Conservation (phyloP, 306 rosid species). For the Parietaria judaica region DNA sequence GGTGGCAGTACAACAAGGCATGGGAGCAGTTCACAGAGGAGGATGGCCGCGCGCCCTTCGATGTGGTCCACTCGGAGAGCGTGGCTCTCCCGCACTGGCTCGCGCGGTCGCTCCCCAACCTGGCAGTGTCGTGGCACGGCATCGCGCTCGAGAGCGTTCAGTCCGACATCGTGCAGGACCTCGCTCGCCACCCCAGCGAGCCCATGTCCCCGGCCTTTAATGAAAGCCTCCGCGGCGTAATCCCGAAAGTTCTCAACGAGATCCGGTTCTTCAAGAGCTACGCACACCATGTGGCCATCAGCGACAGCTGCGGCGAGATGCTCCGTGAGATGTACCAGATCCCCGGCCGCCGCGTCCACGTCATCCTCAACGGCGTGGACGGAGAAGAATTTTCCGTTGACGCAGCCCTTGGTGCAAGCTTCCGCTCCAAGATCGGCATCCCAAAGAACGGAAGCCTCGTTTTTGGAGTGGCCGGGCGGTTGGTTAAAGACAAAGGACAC, state of each 20-base stretch:
- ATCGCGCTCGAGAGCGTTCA: constrained; percentile 87
- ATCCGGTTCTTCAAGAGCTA: constrained; percentile 78
- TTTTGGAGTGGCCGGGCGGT: constrained; percentile 88
- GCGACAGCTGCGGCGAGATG: constrained; percentile 95
- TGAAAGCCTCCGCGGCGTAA: constrained; percentile 49
- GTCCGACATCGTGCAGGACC: constrained; percentile 73
- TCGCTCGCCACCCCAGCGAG: constrained; percentile 42
- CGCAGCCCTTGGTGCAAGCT: constrained; percentile 36
- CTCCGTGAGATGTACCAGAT: constrained; percentile 82
- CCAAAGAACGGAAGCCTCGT: constrained; percentile 64
- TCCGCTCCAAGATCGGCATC: constrained; percentile 47
- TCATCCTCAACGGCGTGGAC: constrained; percentile 80
- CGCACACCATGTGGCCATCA: constrained; percentile 77
- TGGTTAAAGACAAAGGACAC: constrained; percentile 92
- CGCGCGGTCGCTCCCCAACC: constrained; percentile 56
- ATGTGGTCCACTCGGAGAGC: constrained; percentile 91
- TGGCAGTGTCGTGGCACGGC: constrained; percentile 96
- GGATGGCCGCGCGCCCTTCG: constrained; percentile 42
- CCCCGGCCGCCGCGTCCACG: constrained; percentile 69
- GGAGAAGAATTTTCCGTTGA: constrained; percentile 52
- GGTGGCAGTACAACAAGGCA: constrained; percentile 89
- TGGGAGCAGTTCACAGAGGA: constrained; percentile 72
- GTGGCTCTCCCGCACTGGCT: constrained; percentile 85
- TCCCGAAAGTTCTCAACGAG: constrained; percentile 75
- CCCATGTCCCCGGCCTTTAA: constrained; percentile 59